Evolutionary conservation across 805 yeast species (phyloP), one percentile per base, ranked within the genome.

Genomic region (Jamesozyma jinghongensis): DNA sequence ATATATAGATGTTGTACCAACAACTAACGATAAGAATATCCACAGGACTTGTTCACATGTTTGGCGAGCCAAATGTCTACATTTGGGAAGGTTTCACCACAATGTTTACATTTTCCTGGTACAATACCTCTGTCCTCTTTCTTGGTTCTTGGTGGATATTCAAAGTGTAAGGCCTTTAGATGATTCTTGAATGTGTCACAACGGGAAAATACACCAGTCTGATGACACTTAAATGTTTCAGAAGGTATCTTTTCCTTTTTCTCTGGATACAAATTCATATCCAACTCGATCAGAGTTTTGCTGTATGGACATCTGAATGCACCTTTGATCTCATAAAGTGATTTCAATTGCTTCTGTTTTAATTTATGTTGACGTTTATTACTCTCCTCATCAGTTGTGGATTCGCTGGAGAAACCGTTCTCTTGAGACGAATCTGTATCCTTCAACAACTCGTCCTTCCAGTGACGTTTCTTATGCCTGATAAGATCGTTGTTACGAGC

Each of bases 171-270:
- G 1, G 95, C 90, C 59, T 83, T 85, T 45, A 86, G 67, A 62
- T 86, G 96, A 60, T 86, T 86, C 57, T 86, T 87, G 64, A 77
- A 86, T 3, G 95, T 87, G 58, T 86, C 96, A 58, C 95, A 82
- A 34, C 96, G 71, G 8, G 86, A 77, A 55, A 86, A 86, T 26
- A 82, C 77, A 4, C 96, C 96, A 5, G 85, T 76, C 40, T 75
- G 74, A 57, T 86, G 96, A 56, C 95, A 86, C 29, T 46, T 47
- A 19, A 34, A 34, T 4, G 48, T 42, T 1, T 53, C 45, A 3
- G 11, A 19, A 17, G 20, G 19, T 11, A n/a, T 18, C 13, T 35
- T 32, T 32, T 35, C 40, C 14, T 42, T 27, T 34, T 49, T 50
- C 39, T 44, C 42, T 1, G 55, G 54, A 29, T 56, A 45, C 11